Evolutionary conservation across 495 filamentous ascomycete genomes (phyloP), one percentile per base, ranked within the genome.

Genomic region (Lophiotrema nucula): DNA sequence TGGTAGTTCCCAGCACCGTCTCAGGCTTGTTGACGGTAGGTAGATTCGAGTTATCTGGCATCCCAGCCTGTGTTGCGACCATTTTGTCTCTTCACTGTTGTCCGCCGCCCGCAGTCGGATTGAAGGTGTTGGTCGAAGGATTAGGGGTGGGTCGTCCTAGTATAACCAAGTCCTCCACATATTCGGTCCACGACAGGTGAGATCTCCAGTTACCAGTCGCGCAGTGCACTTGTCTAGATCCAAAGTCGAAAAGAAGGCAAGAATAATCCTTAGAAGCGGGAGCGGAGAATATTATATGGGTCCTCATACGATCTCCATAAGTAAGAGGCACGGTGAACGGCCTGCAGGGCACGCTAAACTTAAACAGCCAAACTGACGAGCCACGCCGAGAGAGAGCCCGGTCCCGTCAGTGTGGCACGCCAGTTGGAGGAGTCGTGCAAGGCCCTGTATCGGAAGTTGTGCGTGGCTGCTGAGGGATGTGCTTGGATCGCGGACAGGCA

Each of bases 51-150:
- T 56, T 56, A 37, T 55, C 57, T 11, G 42, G 33, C 12, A 47
- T 41, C 1, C 31, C 23, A 23, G 26, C 10, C 24, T 8, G 8
- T 8, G 31, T 35, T 35, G 31, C 15, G 8, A 47, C n/a, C 1
- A 16, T 44, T 11, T 3, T 37, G 5, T 15, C 27, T 28, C 27
- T 37, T 23, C 8, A 39, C 19, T 21, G 23, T 13, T 1, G 23
- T 57, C 56, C 50, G 57, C 49, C 57, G 57, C 57, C 49, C 21
- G 57, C 57, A 60, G 57, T 48, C 33, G 56, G 38, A 47, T 35
- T 35, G 31, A 35, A 15, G 31, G 8, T 48, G 4, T 28, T 43
- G 39, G 39, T 43, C 10, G 8, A 11, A 19, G 19, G 39, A 15
- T 43, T 22, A 47, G 19, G 31, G 31, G 31, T 15, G 31, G 31